Base-by-base conservation (phyloP, 2,329 filamentous ascomycete species). In the Diaporthe sp. region DNA sequence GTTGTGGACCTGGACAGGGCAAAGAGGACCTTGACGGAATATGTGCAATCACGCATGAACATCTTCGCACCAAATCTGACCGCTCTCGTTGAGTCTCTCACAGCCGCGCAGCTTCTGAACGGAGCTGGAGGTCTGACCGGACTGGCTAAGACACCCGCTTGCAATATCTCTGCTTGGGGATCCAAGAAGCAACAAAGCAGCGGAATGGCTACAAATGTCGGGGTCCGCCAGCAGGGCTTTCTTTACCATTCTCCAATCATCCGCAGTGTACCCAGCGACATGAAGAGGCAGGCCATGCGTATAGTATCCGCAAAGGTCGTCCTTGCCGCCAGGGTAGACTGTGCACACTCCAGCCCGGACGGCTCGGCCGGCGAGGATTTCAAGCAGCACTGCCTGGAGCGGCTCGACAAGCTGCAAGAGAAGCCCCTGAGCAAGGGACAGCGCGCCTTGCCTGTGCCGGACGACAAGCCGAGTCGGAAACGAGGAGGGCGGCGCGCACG, bases 21-120 rank as follows among this genome's bases (percentile, higher is more conserved):
- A 39, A 98, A 98, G 85, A 93, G 91, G 77, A 94, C 92, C 0
- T 89, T 99, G 73, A 98, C 95, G 2, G 94, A 97, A 82, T 99
- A 98, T 81, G 97, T 99, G 22, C 95, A 98, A 85, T 98, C 96
- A 49, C 94, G 97, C 77, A 98, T 99, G 95, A 97, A 94, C 79
- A 89, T 98, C 47, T 98, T 98, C 82, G 97, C 97, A 6, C 97
- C 97, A 0, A 99, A 99, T 81, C 86, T 98, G 72, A 98, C 97
- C 0, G 93, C 92, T 1, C 90, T 99, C 25, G 94, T 99, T 75
- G 97, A 97, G 25, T 97, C 96, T 0, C 89, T 98, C 25, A 98
- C 96, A 3, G 96, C 97, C 10, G 97, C 97, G 5, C 96, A 98
- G 85, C 91, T 99, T n/a, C 93, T 99, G 80, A 98, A 98, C 84